These are phyloP conservation scores for Xanthoconium purpureum DNA, from an alignment of 768 basidiomycete genomes.

Conservation along the genomic window DNA sequence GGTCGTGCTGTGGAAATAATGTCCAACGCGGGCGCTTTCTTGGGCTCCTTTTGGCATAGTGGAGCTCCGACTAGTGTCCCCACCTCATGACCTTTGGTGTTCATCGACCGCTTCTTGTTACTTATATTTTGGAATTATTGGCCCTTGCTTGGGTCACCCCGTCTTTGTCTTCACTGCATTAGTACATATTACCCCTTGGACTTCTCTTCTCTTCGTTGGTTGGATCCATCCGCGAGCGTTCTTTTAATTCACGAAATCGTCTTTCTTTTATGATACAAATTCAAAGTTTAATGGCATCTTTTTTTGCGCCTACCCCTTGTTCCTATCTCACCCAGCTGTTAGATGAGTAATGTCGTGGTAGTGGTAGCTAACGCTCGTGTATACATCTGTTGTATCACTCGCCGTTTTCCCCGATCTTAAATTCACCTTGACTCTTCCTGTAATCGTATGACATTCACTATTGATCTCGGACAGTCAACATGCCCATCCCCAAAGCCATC, in stretches of 20 bases:
- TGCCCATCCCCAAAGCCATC: conserved; percentile 61
- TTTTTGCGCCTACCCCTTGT: conserved; percentile 11
- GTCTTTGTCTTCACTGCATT: conserved; percentile 5
- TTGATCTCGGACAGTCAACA: conserved; percentile 24
- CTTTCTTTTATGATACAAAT: conserved; percentile 23
- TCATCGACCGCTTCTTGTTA: conserved; percentile 6
- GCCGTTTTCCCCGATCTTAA: conserved; percentile 17
- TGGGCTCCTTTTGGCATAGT: conserved; percentile 59
- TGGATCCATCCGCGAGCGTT: conserved; percentile 15
- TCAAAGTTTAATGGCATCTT: conserved; percentile 23
- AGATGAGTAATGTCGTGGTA: neutral
- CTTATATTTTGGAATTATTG: conserved; percentile 35
- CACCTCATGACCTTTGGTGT: conserved; percentile 15
- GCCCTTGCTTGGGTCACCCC: conserved; percentile 19
- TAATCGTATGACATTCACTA: neutral
- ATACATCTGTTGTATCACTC: conserved; percentile 29
- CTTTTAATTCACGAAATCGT: neutral
- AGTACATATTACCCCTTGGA: conserved; percentile 31
- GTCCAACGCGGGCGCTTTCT: conserved; percentile 70
- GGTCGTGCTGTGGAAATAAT: conserved; percentile 76
- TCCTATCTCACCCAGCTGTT: conserved; percentile 1
- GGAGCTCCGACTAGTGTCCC: conserved; percentile 20
- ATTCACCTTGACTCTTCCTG: conserved; percentile 4
- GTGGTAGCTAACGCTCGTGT: conserved; percentile 18
- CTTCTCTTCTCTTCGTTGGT: conserved; percentile 6